Evolutionary conservation across 805 yeast species (phyloP), one percentile per base, ranked within the genome.

Genomic region (Ascoidea rubescens): DNA sequence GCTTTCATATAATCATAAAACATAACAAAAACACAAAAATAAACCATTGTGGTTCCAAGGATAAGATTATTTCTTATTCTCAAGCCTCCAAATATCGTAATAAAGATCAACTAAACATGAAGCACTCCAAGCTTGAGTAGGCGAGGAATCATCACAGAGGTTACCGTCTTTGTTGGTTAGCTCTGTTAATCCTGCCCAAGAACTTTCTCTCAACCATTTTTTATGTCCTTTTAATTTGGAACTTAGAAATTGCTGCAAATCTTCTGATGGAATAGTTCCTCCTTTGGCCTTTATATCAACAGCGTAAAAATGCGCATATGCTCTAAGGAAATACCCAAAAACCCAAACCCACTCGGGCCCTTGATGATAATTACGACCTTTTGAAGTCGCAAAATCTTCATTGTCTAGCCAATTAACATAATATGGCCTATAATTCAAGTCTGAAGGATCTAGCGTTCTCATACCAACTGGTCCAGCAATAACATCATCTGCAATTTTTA

Each of bases 311-410:
- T 69, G 64, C 45, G 78, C 69, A 60, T 73, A 80, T 0, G 98
- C 96, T 56, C 97, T 77, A 58, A 93, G 67, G 63, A 88, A 91
- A 65, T 80, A 89, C 2, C 99, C 99, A 31, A 75, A 73, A 54
- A 81, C 77, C 97, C 97, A 91, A 42, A 87, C 85, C 99, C 99
- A 91, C 64, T 93, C 99, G 2, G 99, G 99, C 1, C 99, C 99
- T 68, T 91, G 98, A 66, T 91, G 99, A 65, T 91, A 91, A 68
- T 93, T 93, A 60, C 98, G 78, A 33, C 99, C 99, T 67, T 89
- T 88, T 1, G 97, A 75, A 0, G 97, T 89, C 0, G 95, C 88
- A 73, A 89, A 93, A 65, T 91, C 96, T 4, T 75, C 79, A 51
- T 78, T 79, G 61, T 91, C 98, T 46, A 77, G 84, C 49, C 88